phyloP scores from a whole-genome alignment of 2,329 filamentous ascomycete species.

The Arthrobotrys sphaeroides region DNA sequence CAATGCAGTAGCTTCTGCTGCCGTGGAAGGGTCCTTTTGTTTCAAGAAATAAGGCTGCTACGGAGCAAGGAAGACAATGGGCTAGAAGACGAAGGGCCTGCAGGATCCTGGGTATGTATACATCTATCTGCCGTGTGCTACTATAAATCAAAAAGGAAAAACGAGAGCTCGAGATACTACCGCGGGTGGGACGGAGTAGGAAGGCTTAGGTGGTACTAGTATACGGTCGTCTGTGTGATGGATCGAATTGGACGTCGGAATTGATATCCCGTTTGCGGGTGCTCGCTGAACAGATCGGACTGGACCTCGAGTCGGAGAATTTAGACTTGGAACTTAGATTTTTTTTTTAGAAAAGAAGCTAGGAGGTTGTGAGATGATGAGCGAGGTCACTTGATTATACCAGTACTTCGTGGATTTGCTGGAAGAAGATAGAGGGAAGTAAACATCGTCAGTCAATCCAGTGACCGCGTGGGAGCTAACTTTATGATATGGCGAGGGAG shows the following conservation, averaged over 20 bases:
- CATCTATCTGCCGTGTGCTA: conserved; percentile 20
- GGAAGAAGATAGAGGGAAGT: not conserved
- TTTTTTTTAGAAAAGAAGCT: not conserved
- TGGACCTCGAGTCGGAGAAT: not conserved
- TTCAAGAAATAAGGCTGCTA: not conserved
- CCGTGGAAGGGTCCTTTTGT: conserved; percentile 6
- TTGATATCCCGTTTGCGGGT: conserved; percentile 19
- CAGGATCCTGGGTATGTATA: too few species aligned
- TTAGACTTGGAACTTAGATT: not conserved
- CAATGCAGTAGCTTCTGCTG: too few species aligned
- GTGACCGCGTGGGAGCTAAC: conserved; percentile 19
- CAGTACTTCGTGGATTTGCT: not conserved
- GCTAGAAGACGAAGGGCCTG: too few species aligned
- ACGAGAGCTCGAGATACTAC: conserved; percentile 13
- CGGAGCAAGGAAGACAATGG: not conserved
- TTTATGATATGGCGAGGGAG: not conserved
- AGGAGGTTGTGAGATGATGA: not conserved
- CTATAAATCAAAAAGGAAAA: not conserved
- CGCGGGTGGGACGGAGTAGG: conserved; percentile 6
- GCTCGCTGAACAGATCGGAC: not conserved
- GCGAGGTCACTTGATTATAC: conserved; percentile 44
- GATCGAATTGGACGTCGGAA: conserved; percentile 21
- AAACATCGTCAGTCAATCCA: conserved; percentile 4
- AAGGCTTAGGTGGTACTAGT: conserved; percentile 13
- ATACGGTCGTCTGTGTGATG: conserved; percentile 28